A percentile compares a stretch with the other conserved stretches of the same genome.
These are phyloP conservation scores for Brettanomyces nanus DNA, from an alignment of 805 yeast genomes.

Conservation along the genomic window DNA sequence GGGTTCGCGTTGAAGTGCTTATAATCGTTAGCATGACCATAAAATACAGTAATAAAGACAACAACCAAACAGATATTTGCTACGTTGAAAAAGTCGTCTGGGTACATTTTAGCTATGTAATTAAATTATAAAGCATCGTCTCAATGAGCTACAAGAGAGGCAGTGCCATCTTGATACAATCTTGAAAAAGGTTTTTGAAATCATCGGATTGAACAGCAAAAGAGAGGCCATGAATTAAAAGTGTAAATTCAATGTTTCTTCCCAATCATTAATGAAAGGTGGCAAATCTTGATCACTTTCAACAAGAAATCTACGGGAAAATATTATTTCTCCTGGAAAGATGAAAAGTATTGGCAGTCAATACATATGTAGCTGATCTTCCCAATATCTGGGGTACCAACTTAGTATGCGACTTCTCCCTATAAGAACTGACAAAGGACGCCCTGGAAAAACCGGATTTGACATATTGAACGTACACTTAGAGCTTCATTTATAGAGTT, in stretches of 20 bases:
- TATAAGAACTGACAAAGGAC: no score
- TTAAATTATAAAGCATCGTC: no score
- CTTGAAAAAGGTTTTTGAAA: conserved; percentile 17
- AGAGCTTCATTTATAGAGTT: no score
- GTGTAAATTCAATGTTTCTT: conserved; percentile 32
- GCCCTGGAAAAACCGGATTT: no score
- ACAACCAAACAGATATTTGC: conserved; percentile 45
- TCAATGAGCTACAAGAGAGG: no score
- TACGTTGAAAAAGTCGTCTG: no score
- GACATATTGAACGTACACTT: no score
- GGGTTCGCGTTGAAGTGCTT: no score
- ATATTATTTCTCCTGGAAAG: conserved; percentile 61
- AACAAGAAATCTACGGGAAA: conserved; percentile 49
- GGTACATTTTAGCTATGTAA: no score
- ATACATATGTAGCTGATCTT: no score
- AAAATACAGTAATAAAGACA: conserved; percentile 46
- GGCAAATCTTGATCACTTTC: conserved; percentile 48
- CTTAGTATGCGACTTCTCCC: no score
- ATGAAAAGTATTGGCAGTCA: conserved; percentile 43
- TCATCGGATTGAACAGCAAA: conserved; percentile 20
- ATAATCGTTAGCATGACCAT: conserved; percentile 44
- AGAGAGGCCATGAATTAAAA: conserved; percentile 37
- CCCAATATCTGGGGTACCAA: no score
- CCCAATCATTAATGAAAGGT: conserved; percentile 52
- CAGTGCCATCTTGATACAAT: conserved; percentile 21